Evolutionary conservation across 257 asterid genomes (phyloP), one percentile per base, ranked within the genome.

Genomic region (Ophiorrhiza pumila): DNA sequence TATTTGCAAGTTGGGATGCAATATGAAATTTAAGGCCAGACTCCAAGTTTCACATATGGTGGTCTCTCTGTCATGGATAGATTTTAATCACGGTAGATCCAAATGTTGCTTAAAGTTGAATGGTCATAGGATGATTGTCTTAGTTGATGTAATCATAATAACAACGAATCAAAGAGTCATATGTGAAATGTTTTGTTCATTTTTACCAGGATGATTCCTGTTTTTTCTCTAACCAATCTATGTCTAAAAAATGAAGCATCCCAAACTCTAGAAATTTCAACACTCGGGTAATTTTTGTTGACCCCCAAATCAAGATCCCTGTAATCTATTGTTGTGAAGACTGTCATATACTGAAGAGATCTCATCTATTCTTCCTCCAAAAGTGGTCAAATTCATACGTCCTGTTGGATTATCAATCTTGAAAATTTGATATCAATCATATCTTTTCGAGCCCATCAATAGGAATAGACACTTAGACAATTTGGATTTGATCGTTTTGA

Each of bases 1-100:
- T 27, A 12, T 1, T 29, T 71, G 31, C 76, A 71, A 31, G 76
- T 71, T 43, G 76, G 69, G 43, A 71, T 71, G 76, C 61, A n/a
- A 18, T 71, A 71, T 31, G 69, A 60, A 46, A 31, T 71, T 13
- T 71, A 32, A 71, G 18, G n/a, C 22, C n/a, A n/a, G n/a, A n/a
- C n/a, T n/a, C 45, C 11, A 4, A 46, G 52, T 46, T 46, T 61
- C n/a, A n/a, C n/a, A n/a, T n/a, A n/a, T n/a, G n/a, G n/a, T n/a
- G n/a, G n/a, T n/a, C n/a, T n/a, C n/a, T n/a, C n/a, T n/a, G n/a
- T n/a, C n/a, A n/a, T n/a, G n/a, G n/a, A n/a, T n/a, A n/a, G n/a
- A n/a, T n/a, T n/a, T n/a, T n/a, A n/a, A n/a, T n/a, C n/a, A n/a
- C n/a, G n/a, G n/a, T n/a, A n/a, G n/a, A n/a, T n/a, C n/a, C n/a